Percentiles rank a stretch among this genome's conserved stretches.
Evolutionary conservation across 148 eudicot species (phyloP).

Genomic region (Chenopodium berlandieri): DNA sequence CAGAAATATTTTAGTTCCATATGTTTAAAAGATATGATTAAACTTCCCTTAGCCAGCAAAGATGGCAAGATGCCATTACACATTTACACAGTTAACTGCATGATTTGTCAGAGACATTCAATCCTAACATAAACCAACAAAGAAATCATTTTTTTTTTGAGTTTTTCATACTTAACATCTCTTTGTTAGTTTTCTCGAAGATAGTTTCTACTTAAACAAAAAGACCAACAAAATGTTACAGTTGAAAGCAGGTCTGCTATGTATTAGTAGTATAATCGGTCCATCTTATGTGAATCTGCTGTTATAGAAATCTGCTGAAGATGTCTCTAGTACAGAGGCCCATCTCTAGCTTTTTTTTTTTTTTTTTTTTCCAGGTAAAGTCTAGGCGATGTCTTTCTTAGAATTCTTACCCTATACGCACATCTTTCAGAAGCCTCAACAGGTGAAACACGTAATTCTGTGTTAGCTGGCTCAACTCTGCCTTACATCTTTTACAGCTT

Average conservation of each 20-base stretch:
- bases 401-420: constrained; percentile 43
- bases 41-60: too few species aligned
- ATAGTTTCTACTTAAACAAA: neutral
- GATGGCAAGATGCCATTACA: too few species aligned
- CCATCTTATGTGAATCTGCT: neutral
- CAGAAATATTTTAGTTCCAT: too few species aligned
- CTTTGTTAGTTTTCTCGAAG: neutral
- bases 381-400: constrained; percentile 68
- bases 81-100: too few species aligned
- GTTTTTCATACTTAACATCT: neutral
- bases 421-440: constrained; percentile 94
- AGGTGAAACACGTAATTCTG: constrained; percentile 93
- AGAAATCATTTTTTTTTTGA: neutral
- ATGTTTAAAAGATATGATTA: too few species aligned
- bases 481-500: constrained; percentile 58
- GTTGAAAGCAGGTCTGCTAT: neutral
- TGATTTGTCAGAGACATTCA: too few species aligned
- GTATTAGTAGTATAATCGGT: neutral
- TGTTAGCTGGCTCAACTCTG: constrained; percentile 96
- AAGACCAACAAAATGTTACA: neutral
- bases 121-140: neutral
- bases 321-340: neutral
- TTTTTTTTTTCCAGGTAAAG: constrained; percentile 64
- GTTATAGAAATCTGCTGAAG: neutral
- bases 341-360: constrained; percentile 26